Evolutionary conservation across 371 early-diverging fungal genomes (phyloP), one percentile per base, ranked within the genome.

Genomic region (Syncephalastrum sp.): DNA sequence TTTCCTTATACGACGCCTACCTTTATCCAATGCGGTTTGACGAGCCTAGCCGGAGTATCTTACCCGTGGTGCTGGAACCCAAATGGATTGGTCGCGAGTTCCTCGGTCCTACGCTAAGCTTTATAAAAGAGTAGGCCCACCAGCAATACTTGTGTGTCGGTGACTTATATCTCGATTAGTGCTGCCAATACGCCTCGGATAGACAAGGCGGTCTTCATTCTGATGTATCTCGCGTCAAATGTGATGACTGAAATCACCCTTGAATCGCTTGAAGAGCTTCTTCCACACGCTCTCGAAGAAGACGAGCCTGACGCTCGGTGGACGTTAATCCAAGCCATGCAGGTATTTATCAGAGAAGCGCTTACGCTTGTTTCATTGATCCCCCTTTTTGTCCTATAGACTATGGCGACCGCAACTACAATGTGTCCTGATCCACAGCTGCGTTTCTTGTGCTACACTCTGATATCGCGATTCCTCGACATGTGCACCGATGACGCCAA

Each of bases 401-500:
- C 42, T 15, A 53, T 57, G 21, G 50, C 42, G 5, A 29, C 42
- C 42, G 33, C 48, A 3, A 57, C 63, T 2, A 38, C 54, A 15
- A 24, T 50, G 45, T 58, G 50, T 15, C 54, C 58, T 17, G 52
- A 58, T 38, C 48, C 58, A 7, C 50, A 47, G 46, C 38, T 63
- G 21, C 63, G 72, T 21, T 64, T 68, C 49, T 33, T 57, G 12
- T 52, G 61, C 2, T 60, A 60, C 48, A 63, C 55, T 27, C 16
- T 72, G 38, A 43, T 72, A 6, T 51, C 59, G 6, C 54, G 59
- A 12, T 43, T 68, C 29, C 53, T 72, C 19, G 47, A 53, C 23
- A 38, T 60, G 29, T 68, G 68, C 47, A 45, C 43, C 19, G 57
- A 55, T 8, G 68, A 72, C 45, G 61, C 65, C 8, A 48, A 52